Evolutionary conservation across 257 asterid genomes (phyloP).

Genomic region (Datura wrightii): DNA sequence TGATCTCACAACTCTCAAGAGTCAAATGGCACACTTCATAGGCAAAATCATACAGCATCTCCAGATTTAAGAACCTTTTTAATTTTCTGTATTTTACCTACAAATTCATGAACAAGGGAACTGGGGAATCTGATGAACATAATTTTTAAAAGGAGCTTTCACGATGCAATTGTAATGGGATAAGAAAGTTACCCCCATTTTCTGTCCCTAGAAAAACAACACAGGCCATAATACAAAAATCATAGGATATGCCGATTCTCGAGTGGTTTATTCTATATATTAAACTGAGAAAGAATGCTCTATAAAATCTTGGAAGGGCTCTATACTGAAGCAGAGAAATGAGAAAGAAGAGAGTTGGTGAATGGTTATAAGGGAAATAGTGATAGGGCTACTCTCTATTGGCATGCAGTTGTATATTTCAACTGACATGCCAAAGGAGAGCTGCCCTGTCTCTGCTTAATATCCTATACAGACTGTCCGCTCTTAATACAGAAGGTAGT

Average conservation of each 20-base stretch:
- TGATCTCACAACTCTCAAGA: not conserved
- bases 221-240: slow-evolving; percentile 25
- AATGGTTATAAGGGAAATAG: slow-evolving; percentile 34
- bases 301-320: not conserved
- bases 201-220: not conserved
- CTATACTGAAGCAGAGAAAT: not conserved
- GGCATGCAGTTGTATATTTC: no score
- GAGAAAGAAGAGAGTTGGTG: not conserved
- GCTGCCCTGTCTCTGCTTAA: no score
- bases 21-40: not conserved
- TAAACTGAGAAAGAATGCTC: not conserved
- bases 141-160: not conserved
- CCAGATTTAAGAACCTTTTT: not conserved
- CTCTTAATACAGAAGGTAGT: no score
- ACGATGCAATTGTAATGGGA: not conserved
- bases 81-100: not conserved
- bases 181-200: not conserved
- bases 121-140: slow-evolving; percentile 38
- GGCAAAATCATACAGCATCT: not conserved
- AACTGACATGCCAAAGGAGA: no score
- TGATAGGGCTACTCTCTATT: no score
- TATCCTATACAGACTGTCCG: no score
- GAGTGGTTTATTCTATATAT: slow-evolving; percentile 45
- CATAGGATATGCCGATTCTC: slow-evolving; percentile 50
- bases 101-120: slow-evolving; percentile 27